Base-by-base conservation (phyloP, 2,329 filamentous ascomycete species). In the Alternaria sp. region DNA sequence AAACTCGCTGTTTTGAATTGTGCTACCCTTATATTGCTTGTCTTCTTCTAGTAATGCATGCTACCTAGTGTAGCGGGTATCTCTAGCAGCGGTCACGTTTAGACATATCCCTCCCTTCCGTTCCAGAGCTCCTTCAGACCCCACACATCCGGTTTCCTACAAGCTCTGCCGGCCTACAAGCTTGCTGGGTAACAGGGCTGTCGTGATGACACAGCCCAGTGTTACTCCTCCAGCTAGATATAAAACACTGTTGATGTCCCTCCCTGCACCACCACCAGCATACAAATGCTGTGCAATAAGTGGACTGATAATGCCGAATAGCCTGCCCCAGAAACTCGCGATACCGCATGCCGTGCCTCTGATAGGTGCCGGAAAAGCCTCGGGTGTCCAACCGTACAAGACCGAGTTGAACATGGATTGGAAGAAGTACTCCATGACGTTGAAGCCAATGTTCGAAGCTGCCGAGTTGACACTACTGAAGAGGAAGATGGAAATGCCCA, bases 261-360 rank as follows among this genome's bases (percentile, higher is more conserved):
- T 76, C 7, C 72, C 64, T 0, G 67, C 66, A 3, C 41, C 66
- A 47, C 66, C 71, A 14, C 53, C 70, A 8, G 75, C 73, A 66
- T 69, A 75, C 59, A 75, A 70, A n/a, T 83, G 76, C 63, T 86
- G 82, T 5, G 84, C 85, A 54, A 86, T 85, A 38, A 88, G 67
- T 0, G 86, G 86, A 38, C 84, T 85, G 16, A 88, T 81, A 44
- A 88, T 88, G 9, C 84, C 83, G 64, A 86, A 86, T 24, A 88
- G 54, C 2, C 86, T 74, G 1, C 86, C 86, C 84, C 85, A 87
- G 67, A 87, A 88, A 60, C 83, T 85, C 2, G 86, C 85, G 12
- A 87, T 62, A 0, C 87, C 86, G 65, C 83, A 85, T 0, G 86
- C 78, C 0, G 83, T 86, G 4, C 83, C 84, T 36, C 83, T 72